Base-by-base conservation (phyloP, 1,284 basidiomycete genomes). In the Apiotrichum sp. region DNA sequence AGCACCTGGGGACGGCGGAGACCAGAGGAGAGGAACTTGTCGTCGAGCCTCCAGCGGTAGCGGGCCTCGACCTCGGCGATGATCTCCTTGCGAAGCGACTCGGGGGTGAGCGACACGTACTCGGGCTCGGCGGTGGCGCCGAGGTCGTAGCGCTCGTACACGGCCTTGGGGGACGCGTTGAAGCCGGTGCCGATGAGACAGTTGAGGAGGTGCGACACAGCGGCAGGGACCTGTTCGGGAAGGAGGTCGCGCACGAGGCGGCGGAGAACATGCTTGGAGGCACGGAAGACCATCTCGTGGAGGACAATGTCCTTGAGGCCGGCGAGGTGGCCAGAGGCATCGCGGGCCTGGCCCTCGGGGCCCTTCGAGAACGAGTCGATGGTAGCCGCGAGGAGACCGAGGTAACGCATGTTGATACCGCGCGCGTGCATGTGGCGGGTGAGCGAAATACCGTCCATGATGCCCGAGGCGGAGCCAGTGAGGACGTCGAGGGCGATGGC, bases 401-500 rank as follows among this genome's bases (percentile, higher is more conserved):
- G 76, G 72, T 82, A 82, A 52, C 82, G 77, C 65, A 83, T 78
- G 73, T 83, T 83, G 77, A 83, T 80, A 67, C 82, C 82, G 45
- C 79, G 74, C 33, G 71, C 66, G 68, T 83, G 82, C 62, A 83
- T 69, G 57, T 78, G 70, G 62, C 75, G 73, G 47, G 78, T 77
- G 52, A 83, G 73, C 35, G 78, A 72, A 41, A 68, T 62, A 40
- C 82, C 81, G 62, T 83, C 82, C 71, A 76, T 73, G 55, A 79
- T 70, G 38, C 78, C 74, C 8, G 74, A 70, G 34, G 76, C 72
- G 50, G 76, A 72, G 33, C 74, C 77, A 13, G 77, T 75, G 35
- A 80, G 75, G 40, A 80, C 72, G 49, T 82, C 81, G 53, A 78
- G 66, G 48, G 81, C 75, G 56, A 80, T 68, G 9, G 71, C 70